Conservation (phyloP, 169 alveolate genomes). For the Babesia divergens region DNA sequence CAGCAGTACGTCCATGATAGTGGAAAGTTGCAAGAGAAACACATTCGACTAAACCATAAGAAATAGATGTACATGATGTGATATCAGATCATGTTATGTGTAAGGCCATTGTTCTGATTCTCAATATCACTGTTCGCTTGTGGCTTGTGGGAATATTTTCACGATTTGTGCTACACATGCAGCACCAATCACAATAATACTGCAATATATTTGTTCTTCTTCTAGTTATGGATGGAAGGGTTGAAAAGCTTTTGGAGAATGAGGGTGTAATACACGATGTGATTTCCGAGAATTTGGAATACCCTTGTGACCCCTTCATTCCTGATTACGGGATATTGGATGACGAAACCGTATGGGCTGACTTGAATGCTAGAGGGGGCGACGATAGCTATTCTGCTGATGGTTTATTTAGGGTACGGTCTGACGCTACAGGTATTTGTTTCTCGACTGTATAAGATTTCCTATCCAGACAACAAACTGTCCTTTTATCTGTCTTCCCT, state of each 20-base stretch:
- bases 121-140: no score
- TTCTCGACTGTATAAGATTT: background rate
- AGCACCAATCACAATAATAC: no score
- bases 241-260: conserved; percentile 11
- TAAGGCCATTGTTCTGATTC: no score
- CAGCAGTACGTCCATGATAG: no score
- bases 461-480: background rate
- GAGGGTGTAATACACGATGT: conserved; percentile 50
- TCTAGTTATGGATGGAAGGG: background rate
- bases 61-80: no score
- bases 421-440: conserved; percentile 7
- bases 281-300: conserved; percentile 23
- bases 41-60: no score
- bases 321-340: conserved; percentile 28
- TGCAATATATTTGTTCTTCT: no score
- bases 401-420: conserved; percentile 23
- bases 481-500: conserved; percentile 7
- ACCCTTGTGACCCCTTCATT: conserved; percentile 40
- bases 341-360: conserved; percentile 38
- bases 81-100: no score
- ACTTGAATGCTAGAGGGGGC: background rate
- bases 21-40: no score
- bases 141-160: no score
- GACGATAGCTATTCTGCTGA: background rate
- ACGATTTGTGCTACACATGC: no score